Conservation (phyloP, 2,329 filamentous ascomycete species). For the Hypoxylon sp. region DNA sequence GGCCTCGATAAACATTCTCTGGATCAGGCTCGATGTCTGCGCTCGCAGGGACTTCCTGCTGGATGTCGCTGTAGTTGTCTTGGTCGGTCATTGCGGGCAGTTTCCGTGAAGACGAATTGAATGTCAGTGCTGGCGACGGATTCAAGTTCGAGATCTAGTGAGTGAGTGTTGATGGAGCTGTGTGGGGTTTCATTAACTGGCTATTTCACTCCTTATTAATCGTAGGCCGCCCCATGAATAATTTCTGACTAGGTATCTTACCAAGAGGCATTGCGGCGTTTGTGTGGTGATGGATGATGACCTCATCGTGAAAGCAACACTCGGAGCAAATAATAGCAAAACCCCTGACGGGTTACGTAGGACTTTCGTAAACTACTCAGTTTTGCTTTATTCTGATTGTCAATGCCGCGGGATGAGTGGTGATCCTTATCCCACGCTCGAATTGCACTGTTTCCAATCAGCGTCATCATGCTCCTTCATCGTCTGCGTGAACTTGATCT, state of each 20-base stretch:
- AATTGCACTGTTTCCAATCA: neutral
- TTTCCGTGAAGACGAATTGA: neutral
- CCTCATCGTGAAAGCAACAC: slow-evolving; percentile 19
- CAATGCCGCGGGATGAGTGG: neutral
- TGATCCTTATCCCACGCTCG: neutral
- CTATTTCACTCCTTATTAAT: slow-evolving; percentile 6
- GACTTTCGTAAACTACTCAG: neutral
- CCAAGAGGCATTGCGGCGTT: neutral
- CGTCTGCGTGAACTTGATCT: neutral
- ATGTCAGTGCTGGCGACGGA: neutral
- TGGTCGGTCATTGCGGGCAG: slow-evolving; percentile 18
- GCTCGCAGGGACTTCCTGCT: slow-evolving; percentile 21
- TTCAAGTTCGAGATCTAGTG: neutral
- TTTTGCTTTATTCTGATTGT: neutral
- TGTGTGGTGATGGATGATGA: slow-evolving; percentile 14
- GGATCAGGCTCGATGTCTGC: slow-evolving; percentile 14
- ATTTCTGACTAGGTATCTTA: neutral
- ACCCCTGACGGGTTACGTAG: neutral
- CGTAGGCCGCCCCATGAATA: neutral
- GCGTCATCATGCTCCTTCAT: neutral
- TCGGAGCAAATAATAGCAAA: neutral
- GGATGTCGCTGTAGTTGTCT: slow-evolving; percentile 34
- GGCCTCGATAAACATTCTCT: slow-evolving; percentile 26
- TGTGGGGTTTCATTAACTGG: neutral
- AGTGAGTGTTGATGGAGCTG: neutral